phyloP scores from a whole-genome alignment of 176 grass and related monocot species.

The Cenchrus americanus region DNA sequence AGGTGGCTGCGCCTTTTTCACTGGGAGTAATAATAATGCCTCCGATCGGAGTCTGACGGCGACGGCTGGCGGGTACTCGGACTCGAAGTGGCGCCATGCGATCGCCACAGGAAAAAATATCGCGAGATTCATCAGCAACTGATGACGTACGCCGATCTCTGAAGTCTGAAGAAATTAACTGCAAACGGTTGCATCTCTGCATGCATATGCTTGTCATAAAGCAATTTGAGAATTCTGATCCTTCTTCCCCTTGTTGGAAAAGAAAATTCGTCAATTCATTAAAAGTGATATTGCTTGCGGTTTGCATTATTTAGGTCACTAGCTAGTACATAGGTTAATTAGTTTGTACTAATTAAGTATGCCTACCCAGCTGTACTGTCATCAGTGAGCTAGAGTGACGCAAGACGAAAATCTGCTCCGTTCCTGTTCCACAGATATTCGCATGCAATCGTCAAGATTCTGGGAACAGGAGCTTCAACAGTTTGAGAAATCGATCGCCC shows the following conservation, averaged over 20 bases:
- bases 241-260: neutral
- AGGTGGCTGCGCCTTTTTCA: conserved; percentile 29
- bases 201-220: neutral
- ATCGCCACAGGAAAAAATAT: neutral
- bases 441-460: conserved; percentile 16
- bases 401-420: neutral
- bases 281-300: conserved; percentile 15
- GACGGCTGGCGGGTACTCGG: conserved; percentile 17
- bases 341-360: neutral
- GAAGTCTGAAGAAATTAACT: neutral
- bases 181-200: neutral
- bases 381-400: conserved; percentile 13
- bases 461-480: neutral
- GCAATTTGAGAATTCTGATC: neutral
- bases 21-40: conserved; percentile 25
- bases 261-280: neutral
- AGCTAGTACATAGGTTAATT: neutral
- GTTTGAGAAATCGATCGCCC: neutral
- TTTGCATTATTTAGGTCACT: neutral
- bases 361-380: neutral
- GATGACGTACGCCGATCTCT: neutral
- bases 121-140: neutral
- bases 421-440: neutral
- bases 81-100: conserved; percentile 36
- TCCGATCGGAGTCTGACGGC: conserved; percentile 2